Percentiles rank a stretch among this genome's conserved stretches.
phyloP scores from a whole-genome alignment of 768 basidiomycete species.

The Lactifluus volemus region DNA sequence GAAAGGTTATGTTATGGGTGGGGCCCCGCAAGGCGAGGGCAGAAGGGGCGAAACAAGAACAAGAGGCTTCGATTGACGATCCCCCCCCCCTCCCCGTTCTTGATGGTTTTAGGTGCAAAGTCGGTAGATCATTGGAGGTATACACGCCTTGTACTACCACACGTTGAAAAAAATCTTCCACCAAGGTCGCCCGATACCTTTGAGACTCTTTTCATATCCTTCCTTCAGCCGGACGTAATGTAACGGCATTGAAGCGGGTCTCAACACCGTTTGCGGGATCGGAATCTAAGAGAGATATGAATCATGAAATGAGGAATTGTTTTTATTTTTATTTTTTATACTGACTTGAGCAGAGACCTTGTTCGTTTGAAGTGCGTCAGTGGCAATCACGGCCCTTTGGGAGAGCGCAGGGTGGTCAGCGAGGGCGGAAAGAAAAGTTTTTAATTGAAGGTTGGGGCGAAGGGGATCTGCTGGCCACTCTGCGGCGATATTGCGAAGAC shows the following conservation, averaged over 20 bases:
- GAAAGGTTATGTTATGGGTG: too few species aligned
- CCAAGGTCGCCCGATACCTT: conserved; percentile 72
- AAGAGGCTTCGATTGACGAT: too few species aligned
- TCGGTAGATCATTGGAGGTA: background rate
- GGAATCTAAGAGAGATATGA: conserved; percentile 41
- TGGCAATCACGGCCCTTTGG: conserved; percentile 48
- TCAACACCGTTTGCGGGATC: conserved; percentile 51
- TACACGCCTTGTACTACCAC: conserved; percentile 39
- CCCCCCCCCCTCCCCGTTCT: too few species aligned
- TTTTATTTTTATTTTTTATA: too few species aligned
- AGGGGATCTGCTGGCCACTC: conserved; percentile 68
- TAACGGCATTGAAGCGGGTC: conserved; percentile 61
- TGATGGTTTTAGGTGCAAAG: background rate
- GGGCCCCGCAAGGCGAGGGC: too few species aligned
- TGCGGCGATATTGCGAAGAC: conserved; percentile 44
- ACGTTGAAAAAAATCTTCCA: conserved; percentile 79
- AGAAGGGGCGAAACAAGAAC: too few species aligned
- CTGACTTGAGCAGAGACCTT: conserved; percentile 50
- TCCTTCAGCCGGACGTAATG: conserved; percentile 69
- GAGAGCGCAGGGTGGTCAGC: conserved; percentile 63
- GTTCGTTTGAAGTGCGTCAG: conserved; percentile 46
- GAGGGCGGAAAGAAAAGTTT: conserved; percentile 53
- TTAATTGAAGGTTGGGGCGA: conserved; percentile 67
- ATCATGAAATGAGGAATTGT: too few species aligned
- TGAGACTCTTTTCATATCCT: conserved; percentile 64